Percentiles rank a stretch among this genome's conserved stretches.
Conservation (phyloP, 805 yeast genomes). For the Maudiozyma pseudohumilis region DNA sequence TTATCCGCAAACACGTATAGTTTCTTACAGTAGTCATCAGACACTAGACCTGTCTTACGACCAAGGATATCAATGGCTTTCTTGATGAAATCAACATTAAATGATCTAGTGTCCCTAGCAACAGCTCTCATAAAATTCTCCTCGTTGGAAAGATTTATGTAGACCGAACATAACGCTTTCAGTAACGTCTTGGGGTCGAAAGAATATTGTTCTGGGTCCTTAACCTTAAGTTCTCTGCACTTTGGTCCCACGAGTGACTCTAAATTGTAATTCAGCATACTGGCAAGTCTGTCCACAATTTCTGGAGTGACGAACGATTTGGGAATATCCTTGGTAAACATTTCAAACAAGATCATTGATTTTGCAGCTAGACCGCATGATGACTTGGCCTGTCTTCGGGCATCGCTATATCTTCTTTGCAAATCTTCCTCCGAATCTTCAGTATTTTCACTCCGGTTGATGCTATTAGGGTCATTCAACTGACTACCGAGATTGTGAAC, state of each 20-base stretch:
- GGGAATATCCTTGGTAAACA: slow-evolving; percentile 83
- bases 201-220: slow-evolving; percentile 68
- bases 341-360: slow-evolving; percentile 65
- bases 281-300: slow-evolving; percentile 86
- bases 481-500: slow-evolving; percentile 59
- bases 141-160: slow-evolving; percentile 58
- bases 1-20: slow-evolving; percentile 47
- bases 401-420: slow-evolving; percentile 41
- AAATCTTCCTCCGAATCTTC: slow-evolving; percentile 51
- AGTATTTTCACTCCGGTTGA: slow-evolving; percentile 3
- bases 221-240: slow-evolving; percentile 79
- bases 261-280: slow-evolving; percentile 89
- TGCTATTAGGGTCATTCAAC: slow-evolving; percentile 1
- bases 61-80: slow-evolving; percentile 62
- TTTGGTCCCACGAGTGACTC: slow-evolving; percentile 93
- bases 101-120: slow-evolving; percentile 88
- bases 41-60: slow-evolving; percentile 42
- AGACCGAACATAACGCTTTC: slow-evolving; percentile 62
- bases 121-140: slow-evolving; percentile 65
- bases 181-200: slow-evolving; percentile 73
- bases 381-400: slow-evolving; percentile 72
- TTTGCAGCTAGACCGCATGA: slow-evolving; percentile 76
- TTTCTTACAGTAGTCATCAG: slow-evolving; percentile 41
- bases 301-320: slow-evolving; percentile 78
- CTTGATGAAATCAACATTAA: slow-evolving; percentile 51